Evolutionary conservation across 2,329 filamentous ascomycete species (phyloP), one percentile per base, ranked within the genome.

Genomic region (Talaromyces albobiverticillius): DNA sequence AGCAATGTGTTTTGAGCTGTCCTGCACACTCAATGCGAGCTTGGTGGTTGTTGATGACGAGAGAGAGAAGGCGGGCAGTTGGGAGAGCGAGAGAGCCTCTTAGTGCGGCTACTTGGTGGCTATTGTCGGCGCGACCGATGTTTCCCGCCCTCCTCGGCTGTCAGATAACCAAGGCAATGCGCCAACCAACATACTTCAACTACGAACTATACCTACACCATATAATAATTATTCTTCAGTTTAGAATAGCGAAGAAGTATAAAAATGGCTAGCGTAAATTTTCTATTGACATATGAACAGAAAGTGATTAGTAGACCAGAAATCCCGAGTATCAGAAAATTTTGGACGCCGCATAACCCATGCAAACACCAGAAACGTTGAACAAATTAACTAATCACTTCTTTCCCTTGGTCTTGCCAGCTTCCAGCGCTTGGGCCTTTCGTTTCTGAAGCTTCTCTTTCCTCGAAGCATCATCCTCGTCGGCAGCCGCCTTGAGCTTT

Each of bases 391-490:
- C 67, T 60, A 68, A 65, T 66, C 59, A 59, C 52, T 29, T 51
- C 47, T 50, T 62, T 62, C 51, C 70, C 65, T 29, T 53, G 57
- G 63, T 60, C 62, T 73, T 65, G 63, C 75, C 73, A 47, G 74
- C 74, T 46, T 72, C 66, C 46, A 78, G 59, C 32, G 74, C 76
- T 57, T 75, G 71, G 22, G 73, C 69, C 70, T 81, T 81, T 60
- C 78, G 71, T 60, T 76, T 72, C 64, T 74, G 74, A 53, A 78
- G 69, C 66, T 76, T 79, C 60, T 76, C 71, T 64, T 77, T 80
- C 54, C 71, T 64, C n/a, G 70, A 65, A 22, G 69, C 63, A 32
- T 74, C 71, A 4, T 72, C 71, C 26, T 73, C 70, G 26, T 71
- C 70, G 11, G 66, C 67, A n/a, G 62, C 58, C n/a, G 62, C 51